phyloP scores from a whole-genome alignment of 1,284 basidiomycete species.

The Ceratorhiza oryzae-sativae region DNA sequence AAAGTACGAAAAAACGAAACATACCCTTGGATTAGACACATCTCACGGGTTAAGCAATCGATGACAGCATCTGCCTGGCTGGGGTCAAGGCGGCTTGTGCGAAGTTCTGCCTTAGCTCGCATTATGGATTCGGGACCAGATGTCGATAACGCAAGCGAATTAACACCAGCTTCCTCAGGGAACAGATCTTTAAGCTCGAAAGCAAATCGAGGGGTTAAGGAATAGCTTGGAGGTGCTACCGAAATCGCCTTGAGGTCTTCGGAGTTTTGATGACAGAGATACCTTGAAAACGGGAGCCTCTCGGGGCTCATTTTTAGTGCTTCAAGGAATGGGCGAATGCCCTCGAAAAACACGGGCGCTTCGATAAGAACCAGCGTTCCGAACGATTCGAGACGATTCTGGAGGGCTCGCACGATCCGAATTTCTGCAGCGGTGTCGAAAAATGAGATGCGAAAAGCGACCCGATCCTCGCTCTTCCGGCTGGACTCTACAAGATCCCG shows the following conservation, averaged over 20 bases:
- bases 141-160: conserved; percentile 51
- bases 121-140: conserved; percentile 53
- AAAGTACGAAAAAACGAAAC: conserved; percentile 41
- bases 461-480: conserved; percentile 45
- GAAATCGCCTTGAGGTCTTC: conserved; percentile 48
- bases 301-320: conserved; percentile 60
- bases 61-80: conserved; percentile 74
- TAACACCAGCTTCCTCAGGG: conserved; percentile 37
- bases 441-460: conserved; percentile 59
- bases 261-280: conserved; percentile 56
- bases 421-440: conserved; percentile 60
- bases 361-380: conserved; percentile 59
- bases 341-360: conserved; percentile 64
- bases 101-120: conserved; percentile 55
- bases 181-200: conserved; percentile 60
- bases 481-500: conserved; percentile 56
- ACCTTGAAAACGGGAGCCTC: conserved; percentile 60
- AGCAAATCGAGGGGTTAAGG: conserved; percentile 57
- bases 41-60: conserved; percentile 63
- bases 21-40: conserved; percentile 74
- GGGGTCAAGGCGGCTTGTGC: conserved; percentile 62
- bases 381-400: conserved; percentile 38
- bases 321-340: conserved; percentile 67
- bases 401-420: conserved; percentile 55
- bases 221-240: conserved; percentile 60